Percentiles rank a stretch among this genome's conserved stretches.
phyloP scores from a whole-genome alignment of 805 yeast species.

The Isabelozyma gotoi region DNA sequence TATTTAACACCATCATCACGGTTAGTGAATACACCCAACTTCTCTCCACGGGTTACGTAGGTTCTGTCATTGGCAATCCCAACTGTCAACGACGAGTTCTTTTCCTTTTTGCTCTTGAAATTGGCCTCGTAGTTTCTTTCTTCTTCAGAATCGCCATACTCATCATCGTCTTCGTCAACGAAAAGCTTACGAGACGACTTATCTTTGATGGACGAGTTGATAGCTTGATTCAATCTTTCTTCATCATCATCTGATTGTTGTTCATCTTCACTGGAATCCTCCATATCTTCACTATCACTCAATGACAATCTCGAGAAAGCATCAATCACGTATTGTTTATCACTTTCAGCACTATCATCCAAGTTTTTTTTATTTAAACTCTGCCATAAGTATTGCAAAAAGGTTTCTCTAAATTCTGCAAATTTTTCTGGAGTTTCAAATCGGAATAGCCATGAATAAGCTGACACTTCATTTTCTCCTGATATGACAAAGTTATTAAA shows the following conservation, averaged over 20 bases:
- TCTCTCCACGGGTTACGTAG: conserved; percentile 76
- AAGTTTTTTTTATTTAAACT: conserved; percentile 46
- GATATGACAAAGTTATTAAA: conserved; percentile 51
- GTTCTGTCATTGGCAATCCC: conserved; percentile 72
- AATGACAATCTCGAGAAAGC: conserved; percentile 45
- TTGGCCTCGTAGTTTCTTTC: conserved; percentile 23
- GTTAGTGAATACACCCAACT: conserved; percentile 76
- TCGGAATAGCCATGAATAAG: conserved; percentile 63
- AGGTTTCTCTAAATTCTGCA: conserved; percentile 50
- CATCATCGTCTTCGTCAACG: conserved; percentile 20
- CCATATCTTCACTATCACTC: conserved; percentile 19
- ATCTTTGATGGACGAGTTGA: conserved; percentile 2
- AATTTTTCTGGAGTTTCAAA: conserved; percentile 45
- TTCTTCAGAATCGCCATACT: conserved; percentile 38
- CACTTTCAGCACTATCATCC: conserved; percentile 42
- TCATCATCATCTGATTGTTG: conserved; percentile 17
- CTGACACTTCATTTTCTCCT: conserved; percentile 25
- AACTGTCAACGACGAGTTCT: conserved; percentile 67
- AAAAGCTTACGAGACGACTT: conserved; percentile 6
- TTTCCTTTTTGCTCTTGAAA: conserved; percentile 27
- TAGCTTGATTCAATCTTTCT: conserved; percentile 1
- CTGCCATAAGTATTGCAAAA: conserved; percentile 63
- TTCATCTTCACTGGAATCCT: conserved; percentile 24
- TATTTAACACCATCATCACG: conserved; percentile 55
- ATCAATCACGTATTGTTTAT: conserved; percentile 56